Evolutionary conservation across 2,329 filamentous ascomycete species (phyloP), one percentile per base, ranked within the genome.

Genomic region (Plectosphaerella plurivora): DNA sequence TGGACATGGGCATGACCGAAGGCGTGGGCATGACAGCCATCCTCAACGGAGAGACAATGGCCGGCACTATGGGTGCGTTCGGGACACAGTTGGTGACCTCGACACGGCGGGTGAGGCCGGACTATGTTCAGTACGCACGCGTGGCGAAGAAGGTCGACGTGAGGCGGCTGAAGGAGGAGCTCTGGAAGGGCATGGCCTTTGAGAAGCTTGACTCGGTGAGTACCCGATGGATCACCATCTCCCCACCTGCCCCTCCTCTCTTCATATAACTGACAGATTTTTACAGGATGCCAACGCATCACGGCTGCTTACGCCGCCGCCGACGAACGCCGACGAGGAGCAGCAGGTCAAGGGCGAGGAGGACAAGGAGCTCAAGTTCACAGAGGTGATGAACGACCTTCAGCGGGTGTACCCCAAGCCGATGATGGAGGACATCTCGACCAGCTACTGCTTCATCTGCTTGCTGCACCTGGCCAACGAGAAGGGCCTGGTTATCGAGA

Each of bases 351-450:
- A 68, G 33, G 58, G 60, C 4, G 64, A 70, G 47, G 71, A 77
- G 36, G 78, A 81, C 68, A 77, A 70, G 10, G 73, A 71, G 4
- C 79, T 97, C 59, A 91, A 88, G 62, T 99, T 99, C 71, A 97
- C 92, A 0, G 77, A 87, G 18, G 86, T 99, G 54, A 95, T 99
- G 84, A 95, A 96, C 66, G 86, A 86, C 56, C 74, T 99, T 46
- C 89, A 95, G 66, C 72, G 78, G 5, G 91, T 96, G 8, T 99
- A 99, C 64, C 87, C 91, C 11, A 88, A 89, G 68, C 80, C 89
- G 60, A 83, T 85, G 55, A 89, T 99, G 84, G 85, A 88, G 55
- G 94, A 99, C 69, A 97, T 99, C 63, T 96, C 91, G 36, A 99
- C 94, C 0, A 95, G 82, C 57, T 87, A 75, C 71, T 96, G 94